A percentile compares a stretch with the other conserved stretches of the same genome.
phyloP scores from a whole-genome alignment of 2,329 filamentous ascomycete species.

The Zalaria obscura region DNA sequence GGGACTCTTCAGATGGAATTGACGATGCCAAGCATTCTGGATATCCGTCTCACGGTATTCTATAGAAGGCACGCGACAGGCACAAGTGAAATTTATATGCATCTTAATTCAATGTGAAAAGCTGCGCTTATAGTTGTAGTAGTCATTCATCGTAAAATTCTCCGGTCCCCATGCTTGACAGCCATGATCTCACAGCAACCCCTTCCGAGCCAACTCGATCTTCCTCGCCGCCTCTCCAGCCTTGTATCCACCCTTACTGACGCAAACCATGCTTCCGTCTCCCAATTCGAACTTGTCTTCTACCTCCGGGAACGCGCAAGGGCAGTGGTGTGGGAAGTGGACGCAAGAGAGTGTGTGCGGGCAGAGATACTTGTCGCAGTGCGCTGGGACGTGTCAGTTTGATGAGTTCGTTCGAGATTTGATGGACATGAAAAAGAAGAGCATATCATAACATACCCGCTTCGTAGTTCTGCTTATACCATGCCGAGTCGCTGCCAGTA shows the following conservation, averaged over 20 bases:
- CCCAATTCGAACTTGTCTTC: constrained; percentile 55
- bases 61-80: too few relatives aligned
- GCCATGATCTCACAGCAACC: constrained; percentile 40
- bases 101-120: too few relatives aligned
- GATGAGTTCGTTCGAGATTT: neutral
- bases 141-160: too few relatives aligned
- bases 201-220: constrained; percentile 68
- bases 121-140: too few relatives aligned
- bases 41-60: too few relatives aligned
- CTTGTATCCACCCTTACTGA: constrained; percentile 62
- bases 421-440: neutral
- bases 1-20: too few relatives aligned
- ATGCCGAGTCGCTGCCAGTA: constrained; percentile 66
- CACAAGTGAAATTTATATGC: too few relatives aligned
- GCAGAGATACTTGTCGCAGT: constrained; percentile 87
- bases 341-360: constrained; percentile 91
- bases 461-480: constrained; percentile 62
- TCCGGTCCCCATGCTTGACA: neutral
- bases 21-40: too few relatives aligned
- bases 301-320: constrained; percentile 61
- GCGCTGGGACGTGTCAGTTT: constrained; percentile 34
- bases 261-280: constrained; percentile 59
- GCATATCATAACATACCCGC: constrained; percentile 33
- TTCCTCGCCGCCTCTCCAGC: constrained; percentile 58
- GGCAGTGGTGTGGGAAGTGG: constrained; percentile 92